Percentiles rank a stretch among this genome's conserved stretches.
Evolutionary conservation across 108 stramenopile species (phyloP).

Genomic region (Fistulifera solaris): DNA sequence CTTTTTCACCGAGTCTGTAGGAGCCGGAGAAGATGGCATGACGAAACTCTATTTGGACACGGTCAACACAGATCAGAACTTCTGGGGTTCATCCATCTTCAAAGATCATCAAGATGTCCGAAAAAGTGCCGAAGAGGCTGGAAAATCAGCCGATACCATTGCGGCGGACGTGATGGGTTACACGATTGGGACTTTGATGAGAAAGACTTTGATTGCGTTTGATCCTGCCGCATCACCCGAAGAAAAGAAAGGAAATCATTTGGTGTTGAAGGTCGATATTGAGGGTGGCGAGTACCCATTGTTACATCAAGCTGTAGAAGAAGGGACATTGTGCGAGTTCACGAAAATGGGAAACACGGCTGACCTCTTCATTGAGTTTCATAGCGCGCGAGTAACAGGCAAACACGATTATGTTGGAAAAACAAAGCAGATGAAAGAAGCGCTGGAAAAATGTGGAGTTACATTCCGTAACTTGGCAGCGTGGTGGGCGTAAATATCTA

Average conservation of each 20-base stretch:
- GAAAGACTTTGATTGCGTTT: slow-evolving; percentile 9
- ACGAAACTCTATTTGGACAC: slow-evolving; percentile 33
- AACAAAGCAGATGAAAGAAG: not conserved
- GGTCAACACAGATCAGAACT: slow-evolving; percentile 15
- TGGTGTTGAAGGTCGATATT: slow-evolving; percentile 44
- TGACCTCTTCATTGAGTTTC: not conserved
- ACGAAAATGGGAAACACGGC: slow-evolving; percentile 6
- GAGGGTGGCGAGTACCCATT: slow-evolving; percentile 44
- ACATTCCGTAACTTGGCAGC: not conserved
- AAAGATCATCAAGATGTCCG: slow-evolving; percentile 28
- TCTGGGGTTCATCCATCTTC: slow-evolving; percentile 36
- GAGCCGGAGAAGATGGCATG: slow-evolving; percentile 25
- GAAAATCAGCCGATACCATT: slow-evolving; percentile 7
- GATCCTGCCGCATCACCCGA: slow-evolving; percentile 10
- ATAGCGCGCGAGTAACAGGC: not conserved
- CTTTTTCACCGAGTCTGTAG: slow-evolving; percentile 36
- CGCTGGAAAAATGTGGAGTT: not conserved
- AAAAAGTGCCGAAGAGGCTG: slow-evolving; percentile 16
- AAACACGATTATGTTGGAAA: not conserved
- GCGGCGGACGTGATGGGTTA: slow-evolving; percentile 27
- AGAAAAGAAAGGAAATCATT: slow-evolving; percentile 18
- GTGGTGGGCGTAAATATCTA: slow-evolving; percentile 5
- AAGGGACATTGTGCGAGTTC: slow-evolving; percentile 27
- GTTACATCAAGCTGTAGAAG: slow-evolving; percentile 19
- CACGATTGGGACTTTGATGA: slow-evolving; percentile 17